phyloP scores from a whole-genome alignment of 805 yeast species.

The Candida insectorum region DNA sequence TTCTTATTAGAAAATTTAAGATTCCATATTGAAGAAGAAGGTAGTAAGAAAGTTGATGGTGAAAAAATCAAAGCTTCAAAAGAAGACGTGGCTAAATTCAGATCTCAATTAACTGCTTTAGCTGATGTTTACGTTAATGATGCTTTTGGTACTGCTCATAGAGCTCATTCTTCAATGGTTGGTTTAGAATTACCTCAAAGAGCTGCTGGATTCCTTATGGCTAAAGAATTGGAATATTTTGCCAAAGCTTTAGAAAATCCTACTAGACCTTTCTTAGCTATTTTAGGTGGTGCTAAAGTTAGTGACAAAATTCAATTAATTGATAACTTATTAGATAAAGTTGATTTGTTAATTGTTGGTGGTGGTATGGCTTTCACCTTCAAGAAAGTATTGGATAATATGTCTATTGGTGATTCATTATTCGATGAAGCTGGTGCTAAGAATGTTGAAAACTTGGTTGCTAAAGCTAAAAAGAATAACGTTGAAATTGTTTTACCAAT shows the following conservation, averaged over 20 bases:
- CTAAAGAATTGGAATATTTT: conserved; percentile 95
- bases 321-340: conserved; percentile 95
- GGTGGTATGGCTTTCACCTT: conserved; percentile 99
- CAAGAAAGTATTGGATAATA: conserved; percentile 85
- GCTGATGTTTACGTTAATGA: conserved; percentile 98
- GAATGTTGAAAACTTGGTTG: conserved; percentile 87
- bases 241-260: conserved; percentile 99
- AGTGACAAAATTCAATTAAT: conserved; percentile 98
- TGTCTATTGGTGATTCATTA: conserved; percentile 88
- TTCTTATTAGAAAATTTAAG: conserved; percentile 95
- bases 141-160: conserved; percentile 99
- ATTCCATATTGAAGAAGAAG: conserved; percentile 98
- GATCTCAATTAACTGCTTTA: conserved; percentile 82
- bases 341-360: conserved; percentile 89
- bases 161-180: conserved; percentile 99
- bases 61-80: conserved; percentile 89
- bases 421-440: conserved; percentile 94
- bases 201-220: conserved; percentile 98
- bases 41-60: conserved; percentile 80
- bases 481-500: conserved; percentile 93
- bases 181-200: conserved; percentile 93
- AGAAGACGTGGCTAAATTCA: conserved; percentile 81
- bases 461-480: conserved; percentile 93
- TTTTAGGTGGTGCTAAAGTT: conserved; percentile 99
- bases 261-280: conserved; percentile 96